These are phyloP conservation scores for Globisporangium ultimum DNA, from an alignment of 352 stramenopile species.

Conservation along the genomic window DNA sequence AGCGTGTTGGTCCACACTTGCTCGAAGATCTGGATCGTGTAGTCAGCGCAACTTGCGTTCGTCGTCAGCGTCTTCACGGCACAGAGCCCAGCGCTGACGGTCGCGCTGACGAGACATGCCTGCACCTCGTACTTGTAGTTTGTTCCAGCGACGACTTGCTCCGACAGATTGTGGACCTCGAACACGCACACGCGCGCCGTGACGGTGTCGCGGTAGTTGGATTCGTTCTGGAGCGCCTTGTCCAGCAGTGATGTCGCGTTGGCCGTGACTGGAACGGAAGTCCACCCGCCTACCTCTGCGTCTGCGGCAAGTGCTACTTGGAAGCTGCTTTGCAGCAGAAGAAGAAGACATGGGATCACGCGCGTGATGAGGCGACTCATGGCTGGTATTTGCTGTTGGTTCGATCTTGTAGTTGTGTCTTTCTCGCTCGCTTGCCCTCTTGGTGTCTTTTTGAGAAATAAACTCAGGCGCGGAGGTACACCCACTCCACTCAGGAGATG, in stretches of 20 bases:
- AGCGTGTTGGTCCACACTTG: conserved; percentile 4
- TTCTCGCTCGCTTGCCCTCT: too few relatives aligned
- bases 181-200: conserved; percentile 34
- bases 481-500: too few relatives aligned
- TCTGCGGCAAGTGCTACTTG: background rate
- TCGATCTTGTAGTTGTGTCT: too few relatives aligned
- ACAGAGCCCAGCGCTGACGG: background rate
- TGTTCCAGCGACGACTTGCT: conserved; percentile 2
- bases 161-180: conserved; percentile 27
- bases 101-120: background rate
- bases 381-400: too few relatives aligned
- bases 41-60: background rate
- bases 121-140: conserved; percentile 4
- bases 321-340: too few relatives aligned
- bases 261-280: background rate
- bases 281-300: background rate
- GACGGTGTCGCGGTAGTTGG: conserved; percentile 25
- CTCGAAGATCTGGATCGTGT: conserved; percentile 5
- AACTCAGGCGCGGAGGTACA: too few relatives aligned
- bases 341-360: too few relatives aligned
- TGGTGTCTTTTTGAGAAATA: too few relatives aligned
- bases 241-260: conserved; percentile 9
- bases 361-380: too few relatives aligned
- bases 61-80: background rate
- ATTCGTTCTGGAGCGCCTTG: conserved; percentile 17